Conservation (phyloP, 2,329 filamentous ascomycete species). For the Penicillium oxalicum region DNA sequence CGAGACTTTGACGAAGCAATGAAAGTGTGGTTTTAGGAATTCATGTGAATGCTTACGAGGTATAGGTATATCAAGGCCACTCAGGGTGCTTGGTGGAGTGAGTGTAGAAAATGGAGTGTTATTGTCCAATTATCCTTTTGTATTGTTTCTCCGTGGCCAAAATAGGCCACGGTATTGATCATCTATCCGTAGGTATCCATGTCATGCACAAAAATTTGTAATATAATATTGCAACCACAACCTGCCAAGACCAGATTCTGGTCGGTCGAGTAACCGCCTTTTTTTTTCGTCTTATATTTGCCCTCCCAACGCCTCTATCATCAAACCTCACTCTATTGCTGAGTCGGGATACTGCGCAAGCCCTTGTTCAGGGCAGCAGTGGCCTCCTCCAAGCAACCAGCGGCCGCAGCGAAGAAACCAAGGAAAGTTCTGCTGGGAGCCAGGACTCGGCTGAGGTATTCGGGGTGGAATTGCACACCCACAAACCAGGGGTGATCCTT, state of each 20-base stretch:
- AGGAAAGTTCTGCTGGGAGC: conserved; percentile 70
- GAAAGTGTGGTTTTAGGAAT: too few species aligned
- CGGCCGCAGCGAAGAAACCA: conserved; percentile 74
- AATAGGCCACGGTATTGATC: not conserved
- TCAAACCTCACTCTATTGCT: not conserved
- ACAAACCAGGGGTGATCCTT: conserved; percentile 81
- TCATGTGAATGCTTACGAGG: too few species aligned
- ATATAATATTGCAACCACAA: not conserved
- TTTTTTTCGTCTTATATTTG: not conserved
- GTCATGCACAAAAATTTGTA: not conserved
- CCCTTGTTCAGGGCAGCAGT: conserved; percentile 17
- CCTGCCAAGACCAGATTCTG: not conserved
- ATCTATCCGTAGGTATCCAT: too few species aligned
- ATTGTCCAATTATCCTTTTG: too few species aligned
- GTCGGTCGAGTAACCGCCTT: not conserved
- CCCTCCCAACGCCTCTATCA: not conserved
- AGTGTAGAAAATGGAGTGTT: too few species aligned
- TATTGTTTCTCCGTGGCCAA: not conserved
- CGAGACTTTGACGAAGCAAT: not conserved
- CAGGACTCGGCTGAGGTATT: conserved; percentile 72
- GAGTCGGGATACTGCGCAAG: conserved; percentile 12
- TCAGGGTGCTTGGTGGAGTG: too few species aligned
- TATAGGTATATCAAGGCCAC: too few species aligned
- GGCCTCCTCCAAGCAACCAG: conserved; percentile 55
- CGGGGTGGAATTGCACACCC: conserved; percentile 82